Conservation (phyloP, 1,284 basidiomycete species). For the Apiotrichum akiyoshidainum region DNA sequence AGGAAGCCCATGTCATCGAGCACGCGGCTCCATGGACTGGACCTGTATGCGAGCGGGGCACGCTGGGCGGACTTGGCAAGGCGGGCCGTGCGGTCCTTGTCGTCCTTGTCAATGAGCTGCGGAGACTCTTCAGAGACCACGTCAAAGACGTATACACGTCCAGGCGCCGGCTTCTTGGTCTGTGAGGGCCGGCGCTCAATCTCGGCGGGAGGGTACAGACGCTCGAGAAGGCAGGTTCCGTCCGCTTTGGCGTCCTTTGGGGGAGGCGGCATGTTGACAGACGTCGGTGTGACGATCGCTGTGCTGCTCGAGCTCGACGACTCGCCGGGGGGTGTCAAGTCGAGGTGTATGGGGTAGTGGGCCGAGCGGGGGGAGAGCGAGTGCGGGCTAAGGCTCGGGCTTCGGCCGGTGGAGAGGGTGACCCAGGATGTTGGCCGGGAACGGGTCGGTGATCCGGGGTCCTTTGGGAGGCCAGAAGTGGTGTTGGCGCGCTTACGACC, state of each 20-base stretch:
- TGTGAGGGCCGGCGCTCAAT: neutral
- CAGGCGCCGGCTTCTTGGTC: constrained; percentile 1
- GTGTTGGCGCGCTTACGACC: too few species aligned
- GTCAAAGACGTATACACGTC: constrained; percentile 5
- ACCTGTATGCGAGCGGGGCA: neutral
- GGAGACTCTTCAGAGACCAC: neutral
- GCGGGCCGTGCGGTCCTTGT: neutral
- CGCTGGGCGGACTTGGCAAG: neutral
- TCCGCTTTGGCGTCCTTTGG: neutral
- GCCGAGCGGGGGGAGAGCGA: neutral
- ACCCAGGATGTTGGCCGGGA: constrained; percentile 1
- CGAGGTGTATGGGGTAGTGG: neutral
- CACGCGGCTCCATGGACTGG: neutral
- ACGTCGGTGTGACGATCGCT: neutral
- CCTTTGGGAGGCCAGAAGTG: too few species aligned
- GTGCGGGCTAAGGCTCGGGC: neutral
- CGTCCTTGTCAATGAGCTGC: too few species aligned
- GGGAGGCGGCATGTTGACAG: neutral
- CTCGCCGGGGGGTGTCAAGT: neutral
- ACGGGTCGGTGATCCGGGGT: neutral
- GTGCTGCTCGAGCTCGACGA: neutral
- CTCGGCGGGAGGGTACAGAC: neutral
- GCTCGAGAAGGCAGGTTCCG: neutral
- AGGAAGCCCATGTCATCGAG: constrained; percentile 1
- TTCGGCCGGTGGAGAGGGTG: neutral